These are phyloP conservation scores for Globisporangium iwayamae DNA, from an alignment of 352 stramenopile species.

Conservation along the genomic window DNA sequence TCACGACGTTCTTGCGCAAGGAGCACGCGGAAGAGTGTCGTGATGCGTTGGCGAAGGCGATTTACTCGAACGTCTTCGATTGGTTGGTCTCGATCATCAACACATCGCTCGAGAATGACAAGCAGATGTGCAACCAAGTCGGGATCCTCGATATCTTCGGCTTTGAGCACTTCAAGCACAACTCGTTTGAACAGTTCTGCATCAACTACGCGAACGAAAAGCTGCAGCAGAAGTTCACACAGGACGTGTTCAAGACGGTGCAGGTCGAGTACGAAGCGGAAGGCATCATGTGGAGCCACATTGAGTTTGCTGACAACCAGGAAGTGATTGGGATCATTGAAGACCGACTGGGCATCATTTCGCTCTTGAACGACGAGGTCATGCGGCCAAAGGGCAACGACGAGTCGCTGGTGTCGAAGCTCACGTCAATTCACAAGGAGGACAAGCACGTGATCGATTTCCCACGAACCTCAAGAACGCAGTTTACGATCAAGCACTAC, in stretches of 20 bases:
- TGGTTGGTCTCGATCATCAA: slow-evolving; percentile 93
- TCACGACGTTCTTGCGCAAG: slow-evolving; percentile 71
- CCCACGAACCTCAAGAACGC: slow-evolving; percentile 62
- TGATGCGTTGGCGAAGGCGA: slow-evolving; percentile 93
- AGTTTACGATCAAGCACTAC: slow-evolving; percentile 95
- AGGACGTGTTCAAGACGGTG: slow-evolving; percentile 88
- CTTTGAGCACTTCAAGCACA: slow-evolving; percentile 93
- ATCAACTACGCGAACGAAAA: slow-evolving; percentile 94
- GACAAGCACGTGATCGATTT: slow-evolving; percentile 79
- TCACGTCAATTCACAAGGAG: slow-evolving; percentile 74
- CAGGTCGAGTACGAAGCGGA: slow-evolving; percentile 88
- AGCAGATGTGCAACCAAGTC: slow-evolving; percentile 56
- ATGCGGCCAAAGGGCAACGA: slow-evolving; percentile 87
- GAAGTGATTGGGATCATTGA: slow-evolving; percentile 88
- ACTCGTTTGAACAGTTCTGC: slow-evolving; percentile 93
- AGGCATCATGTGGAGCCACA: slow-evolving; percentile 92
- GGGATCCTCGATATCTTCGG: slow-evolving; percentile 94
- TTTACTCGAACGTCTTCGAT: slow-evolving; percentile 96
- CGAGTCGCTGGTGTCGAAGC: slow-evolving; percentile 73
- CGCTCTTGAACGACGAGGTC: slow-evolving; percentile 87
- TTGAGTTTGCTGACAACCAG: slow-evolving; percentile 90
- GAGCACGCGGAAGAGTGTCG: slow-evolving; percentile 89
- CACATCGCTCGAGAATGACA: slow-evolving; percentile 61
- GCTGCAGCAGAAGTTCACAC: slow-evolving; percentile 91
- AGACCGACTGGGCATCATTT: slow-evolving; percentile 85